Evolutionary conservation across 2,329 filamentous ascomycete species (phyloP).

Genomic region (Orbilia brochopaga): DNA sequence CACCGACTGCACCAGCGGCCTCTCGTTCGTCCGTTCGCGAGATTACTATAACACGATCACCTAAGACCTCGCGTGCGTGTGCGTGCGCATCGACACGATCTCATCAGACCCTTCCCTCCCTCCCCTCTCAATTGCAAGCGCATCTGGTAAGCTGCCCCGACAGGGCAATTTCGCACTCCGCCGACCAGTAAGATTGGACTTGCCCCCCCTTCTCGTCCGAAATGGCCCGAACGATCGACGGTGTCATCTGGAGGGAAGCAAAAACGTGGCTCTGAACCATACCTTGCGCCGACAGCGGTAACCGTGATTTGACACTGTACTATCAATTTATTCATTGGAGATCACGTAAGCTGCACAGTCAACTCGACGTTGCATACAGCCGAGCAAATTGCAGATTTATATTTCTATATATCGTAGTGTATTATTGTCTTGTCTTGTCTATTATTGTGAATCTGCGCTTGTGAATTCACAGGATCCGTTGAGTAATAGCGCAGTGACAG

Average conservation of each 20-base stretch:
- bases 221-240: background rate
- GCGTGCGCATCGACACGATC: background rate
- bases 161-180: background rate
- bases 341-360: too few relatives aligned
- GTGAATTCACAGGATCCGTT: too few relatives aligned
- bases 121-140: background rate
- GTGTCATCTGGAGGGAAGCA: background rate
- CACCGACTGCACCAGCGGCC: too few relatives aligned
- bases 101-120: background rate
- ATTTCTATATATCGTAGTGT: too few relatives aligned
- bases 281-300: background rate
- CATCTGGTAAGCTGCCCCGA: background rate
- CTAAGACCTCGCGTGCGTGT: background rate
- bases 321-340: too few relatives aligned
- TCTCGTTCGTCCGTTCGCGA: background rate
- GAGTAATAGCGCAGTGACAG: too few relatives aligned
- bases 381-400: too few relatives aligned
- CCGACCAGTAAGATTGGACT: background rate
- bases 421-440: too few relatives aligned
- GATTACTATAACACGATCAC: slow-evolving; percentile 1
- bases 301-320: background rate
- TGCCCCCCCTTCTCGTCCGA: background rate
- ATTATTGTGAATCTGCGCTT: too few relatives aligned
- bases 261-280: slow-evolving; percentile 5
- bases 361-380: too few relatives aligned